Conservation (phyloP, 441 rosid genomes). For the Dalechampia spathulata region DNA sequence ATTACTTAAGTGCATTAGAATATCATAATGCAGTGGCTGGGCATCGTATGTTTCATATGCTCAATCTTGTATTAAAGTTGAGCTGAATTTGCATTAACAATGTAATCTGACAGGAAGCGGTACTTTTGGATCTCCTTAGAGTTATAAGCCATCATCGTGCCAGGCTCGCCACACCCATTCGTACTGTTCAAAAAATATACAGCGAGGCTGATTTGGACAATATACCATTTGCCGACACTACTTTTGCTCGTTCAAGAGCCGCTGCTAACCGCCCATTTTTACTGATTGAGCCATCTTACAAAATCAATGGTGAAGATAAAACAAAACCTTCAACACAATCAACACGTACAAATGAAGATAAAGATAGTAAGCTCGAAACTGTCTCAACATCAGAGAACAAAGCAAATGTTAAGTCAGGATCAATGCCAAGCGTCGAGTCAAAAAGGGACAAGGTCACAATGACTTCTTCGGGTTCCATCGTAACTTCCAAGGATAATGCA, state of each 20-base stretch:
- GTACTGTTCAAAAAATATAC: slow-evolving; percentile 70
- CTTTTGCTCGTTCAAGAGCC: slow-evolving; percentile 40
- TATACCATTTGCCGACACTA: slow-evolving; percentile 59
- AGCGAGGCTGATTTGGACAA: slow-evolving; percentile 61
- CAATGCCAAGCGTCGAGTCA: slow-evolving; percentile 24
- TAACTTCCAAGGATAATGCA: slow-evolving; percentile 23
- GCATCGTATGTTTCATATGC: not conserved
- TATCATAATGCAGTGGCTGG: too few species aligned
- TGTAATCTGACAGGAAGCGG: slow-evolving; percentile 53
- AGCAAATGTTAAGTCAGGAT: slow-evolving; percentile 24
- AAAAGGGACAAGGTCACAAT: slow-evolving; percentile 30
- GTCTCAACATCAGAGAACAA: slow-evolving; percentile 24
- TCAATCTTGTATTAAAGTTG: not conserved
- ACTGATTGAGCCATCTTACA: slow-evolving; percentile 69
- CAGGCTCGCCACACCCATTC: slow-evolving; percentile 86
- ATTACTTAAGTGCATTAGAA: too few species aligned
- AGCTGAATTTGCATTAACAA: not conserved
- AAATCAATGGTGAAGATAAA: slow-evolving; percentile 62
- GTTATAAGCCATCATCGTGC: slow-evolving; percentile 91
- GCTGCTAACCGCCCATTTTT: slow-evolving; percentile 51
- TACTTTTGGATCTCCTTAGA: slow-evolving; percentile 83
- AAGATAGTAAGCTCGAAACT: slow-evolving; percentile 35
- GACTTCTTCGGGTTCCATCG: slow-evolving; percentile 21
- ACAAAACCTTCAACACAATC: slow-evolving; percentile 35
- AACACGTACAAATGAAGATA: slow-evolving; percentile 38